phyloP scores from a whole-genome alignment of 2,329 filamentous ascomycete genomes.

The Colletotrichum tanaceti region DNA sequence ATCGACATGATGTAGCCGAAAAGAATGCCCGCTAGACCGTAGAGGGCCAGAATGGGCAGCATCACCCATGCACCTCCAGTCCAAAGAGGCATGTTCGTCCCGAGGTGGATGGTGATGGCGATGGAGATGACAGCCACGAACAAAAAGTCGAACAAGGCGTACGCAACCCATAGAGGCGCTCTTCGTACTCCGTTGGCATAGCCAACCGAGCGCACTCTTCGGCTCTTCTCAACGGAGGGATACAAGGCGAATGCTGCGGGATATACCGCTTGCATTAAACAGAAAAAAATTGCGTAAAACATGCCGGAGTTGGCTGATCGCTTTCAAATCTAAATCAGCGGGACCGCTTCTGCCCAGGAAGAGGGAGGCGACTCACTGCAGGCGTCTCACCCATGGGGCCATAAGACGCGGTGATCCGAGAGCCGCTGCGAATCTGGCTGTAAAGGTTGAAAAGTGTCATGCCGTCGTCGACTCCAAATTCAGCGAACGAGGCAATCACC shows the following conservation, averaged over 20 bases:
- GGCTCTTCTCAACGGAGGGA: conserved; percentile 9
- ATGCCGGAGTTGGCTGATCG: neutral
- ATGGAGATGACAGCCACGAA: conserved; percentile 12
- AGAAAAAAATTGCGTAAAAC: neutral
- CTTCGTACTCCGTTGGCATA: conserved; percentile 15
- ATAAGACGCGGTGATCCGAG: conserved; percentile 6
- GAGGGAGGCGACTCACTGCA: neutral
- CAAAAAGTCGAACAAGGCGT: conserved; percentile 30
- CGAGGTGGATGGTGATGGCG: neutral
- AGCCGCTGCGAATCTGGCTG: conserved; percentile 8
- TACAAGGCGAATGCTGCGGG: conserved; percentile 8
- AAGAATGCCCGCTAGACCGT: conserved; percentile 7
- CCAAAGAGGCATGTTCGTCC: conserved; percentile 4
- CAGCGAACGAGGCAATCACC: neutral
- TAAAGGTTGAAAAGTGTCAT: conserved; percentile 5
- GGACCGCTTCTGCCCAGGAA: neutral
- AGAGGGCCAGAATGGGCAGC: conserved; percentile 10
- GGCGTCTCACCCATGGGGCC: conserved; percentile 4
- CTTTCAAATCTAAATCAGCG: neutral
- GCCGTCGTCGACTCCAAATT: neutral
- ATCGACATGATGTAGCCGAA: conserved; percentile 9
- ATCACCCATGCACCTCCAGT: conserved; percentile 1
- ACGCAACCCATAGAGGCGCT: conserved; percentile 6
- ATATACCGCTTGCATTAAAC: conserved; percentile 7
- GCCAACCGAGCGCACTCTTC: conserved; percentile 1